Conservation (phyloP, 805 yeast genomes). For the Nakazawaea pomicola region DNA sequence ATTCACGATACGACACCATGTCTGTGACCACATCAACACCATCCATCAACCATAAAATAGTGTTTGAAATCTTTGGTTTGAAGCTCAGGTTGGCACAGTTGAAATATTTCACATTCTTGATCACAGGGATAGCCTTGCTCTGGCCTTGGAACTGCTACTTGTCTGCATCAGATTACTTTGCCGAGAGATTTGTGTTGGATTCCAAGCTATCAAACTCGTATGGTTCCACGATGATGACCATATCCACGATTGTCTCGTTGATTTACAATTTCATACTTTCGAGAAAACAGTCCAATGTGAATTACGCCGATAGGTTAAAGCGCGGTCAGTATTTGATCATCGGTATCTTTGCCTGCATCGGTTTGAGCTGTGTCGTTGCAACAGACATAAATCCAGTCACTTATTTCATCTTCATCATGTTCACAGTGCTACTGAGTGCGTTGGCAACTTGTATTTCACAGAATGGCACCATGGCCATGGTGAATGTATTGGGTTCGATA, state of each 20-base stretch:
- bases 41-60: slow-evolving; percentile 4
- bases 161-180: slow-evolving; percentile 79
- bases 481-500: slow-evolving; percentile 66
- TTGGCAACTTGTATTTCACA: slow-evolving; percentile 80
- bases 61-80: slow-evolving; percentile 5
- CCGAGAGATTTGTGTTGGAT: slow-evolving; percentile 48
- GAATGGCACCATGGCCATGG: slow-evolving; percentile 86
- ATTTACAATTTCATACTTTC: slow-evolving; percentile 57
- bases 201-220: slow-evolving; percentile 52
- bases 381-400: slow-evolving; percentile 30
- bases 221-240: slow-evolving; percentile 84
- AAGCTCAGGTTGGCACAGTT: slow-evolving; percentile 19
- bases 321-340: slow-evolving; percentile 58
- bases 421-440: slow-evolving; percentile 59
- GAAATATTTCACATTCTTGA: slow-evolving; percentile 55
- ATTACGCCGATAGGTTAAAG: slow-evolving; percentile 52
- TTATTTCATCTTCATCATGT: slow-evolving; percentile 53
- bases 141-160: slow-evolving; percentile 98
- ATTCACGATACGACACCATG: not conserved
- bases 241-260: slow-evolving; percentile 68
- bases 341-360: slow-evolving; percentile 52
- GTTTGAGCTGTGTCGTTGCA: slow-evolving; percentile 37
- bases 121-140: slow-evolving; percentile 71
- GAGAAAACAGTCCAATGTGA: slow-evolving; percentile 55
- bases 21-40: not conserved